Base-by-base conservation (phyloP, 1,284 basidiomycete species). In the Takashimella koratensis region DNA sequence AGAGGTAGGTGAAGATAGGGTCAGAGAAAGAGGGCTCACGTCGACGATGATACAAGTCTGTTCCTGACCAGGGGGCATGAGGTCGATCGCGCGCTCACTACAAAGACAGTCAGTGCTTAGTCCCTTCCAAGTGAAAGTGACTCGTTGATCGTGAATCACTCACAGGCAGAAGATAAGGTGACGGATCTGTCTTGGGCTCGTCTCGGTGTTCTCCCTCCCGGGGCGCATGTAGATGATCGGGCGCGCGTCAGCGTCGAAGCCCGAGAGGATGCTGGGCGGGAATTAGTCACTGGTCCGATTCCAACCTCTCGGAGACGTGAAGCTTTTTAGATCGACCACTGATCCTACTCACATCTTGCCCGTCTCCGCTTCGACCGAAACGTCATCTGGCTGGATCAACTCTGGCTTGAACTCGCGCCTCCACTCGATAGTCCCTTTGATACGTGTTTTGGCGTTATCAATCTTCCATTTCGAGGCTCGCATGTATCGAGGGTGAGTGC, bases 191-290 rank as follows among this genome's bases (percentile, higher is more conserved):
- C 88, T 81, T 1, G 85, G 84, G 58, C 84, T 82, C 2, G 81
- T 81, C 63, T 86, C 81, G 3, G 89, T 90, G 70, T 91, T 91
- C 70, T 92, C 87, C 57, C 83, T 79, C 12, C 87, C 87, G 0
- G 89, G 88, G 16, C 86, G 84, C 84, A 92, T 85, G 76, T 90
- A 90, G 22, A 92, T 77, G 45, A 90, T 84, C 0, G 90, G 88
- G 22, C 89, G 79, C 3, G 87, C 87, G 56, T 90, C 87, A 54
- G 80, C 81, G 71, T 92, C 89, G 64, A 90, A 92, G 1, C 90
- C 89, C 51, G 84, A 87, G 49, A 91, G 74, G 47, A 90, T 81
- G 43, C 89, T 91, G 59, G 16, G 22, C 19, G 8, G 30, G 30
- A 16, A 36, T 36, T 16, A 36, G 16, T 36, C 30, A 8, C 10